These are phyloP conservation scores for Trypanosoma caninum DNA, from an alignment of 208 protist species.

Conservation along the genomic window DNA sequence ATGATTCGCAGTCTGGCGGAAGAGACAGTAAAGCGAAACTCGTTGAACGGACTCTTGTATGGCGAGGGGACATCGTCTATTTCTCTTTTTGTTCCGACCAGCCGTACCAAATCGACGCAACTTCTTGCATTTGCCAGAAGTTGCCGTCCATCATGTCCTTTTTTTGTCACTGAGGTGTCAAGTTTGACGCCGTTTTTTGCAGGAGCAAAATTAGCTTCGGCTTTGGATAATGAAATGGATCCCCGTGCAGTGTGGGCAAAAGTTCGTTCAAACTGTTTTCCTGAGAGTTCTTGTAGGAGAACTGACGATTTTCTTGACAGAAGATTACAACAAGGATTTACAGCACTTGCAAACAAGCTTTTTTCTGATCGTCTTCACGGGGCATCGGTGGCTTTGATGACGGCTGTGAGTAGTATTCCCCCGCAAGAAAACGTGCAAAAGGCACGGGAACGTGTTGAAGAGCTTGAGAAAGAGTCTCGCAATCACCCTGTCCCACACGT, in stretches of 20 bases:
- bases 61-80: constrained; percentile 88
- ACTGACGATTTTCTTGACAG: constrained; percentile 71
- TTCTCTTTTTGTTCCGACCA: constrained; percentile 84
- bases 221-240: constrained; percentile 50
- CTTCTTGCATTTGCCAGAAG: constrained; percentile 86
- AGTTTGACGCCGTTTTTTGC: constrained; percentile 74
- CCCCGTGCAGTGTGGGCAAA: constrained; percentile 68
- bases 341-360: constrained; percentile 83
- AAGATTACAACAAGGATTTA: constrained; percentile 76
- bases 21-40: constrained; percentile 78
- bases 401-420: constrained; percentile 73
- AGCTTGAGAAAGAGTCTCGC: constrained; percentile 37
- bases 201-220: constrained; percentile 55
- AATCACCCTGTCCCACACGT: constrained; percentile 68
- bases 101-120: constrained; percentile 62
- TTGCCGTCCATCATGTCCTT: constrained; percentile 88
- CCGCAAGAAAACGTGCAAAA: constrained; percentile 37
- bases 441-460: constrained; percentile 33
- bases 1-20: constrained; percentile 87
- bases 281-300: constrained; percentile 37
- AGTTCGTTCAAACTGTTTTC: constrained; percentile 74
- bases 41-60: constrained; percentile 82
- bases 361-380: constrained; percentile 84
- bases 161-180: constrained; percentile 82
- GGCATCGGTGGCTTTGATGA: constrained; percentile 71